Evolutionary conservation across 2,329 filamentous ascomycete species (phyloP).

Genomic region (Fusarium kyushuense): DNA sequence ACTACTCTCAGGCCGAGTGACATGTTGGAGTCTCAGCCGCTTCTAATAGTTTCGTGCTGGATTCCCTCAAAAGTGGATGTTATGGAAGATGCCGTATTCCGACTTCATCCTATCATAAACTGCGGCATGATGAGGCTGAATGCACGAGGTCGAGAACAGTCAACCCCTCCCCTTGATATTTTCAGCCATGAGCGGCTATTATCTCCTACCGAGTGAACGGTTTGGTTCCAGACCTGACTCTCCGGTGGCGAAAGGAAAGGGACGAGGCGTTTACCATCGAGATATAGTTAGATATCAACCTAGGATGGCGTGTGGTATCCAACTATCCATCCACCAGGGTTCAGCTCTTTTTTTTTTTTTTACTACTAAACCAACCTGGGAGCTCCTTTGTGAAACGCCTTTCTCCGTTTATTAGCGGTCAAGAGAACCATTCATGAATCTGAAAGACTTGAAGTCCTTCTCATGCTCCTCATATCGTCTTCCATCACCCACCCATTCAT

Average conservation of each 20-base stretch:
- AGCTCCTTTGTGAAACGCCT: slow-evolving; percentile 8
- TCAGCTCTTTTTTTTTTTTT: slow-evolving; percentile 34
- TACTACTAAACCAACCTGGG: neutral
- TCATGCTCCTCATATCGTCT: neutral
- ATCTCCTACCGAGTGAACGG: neutral
- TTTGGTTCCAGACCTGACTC: slow-evolving; percentile 15
- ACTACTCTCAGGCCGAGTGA: slow-evolving; percentile 9
- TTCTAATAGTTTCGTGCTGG: slow-evolving; percentile 18
- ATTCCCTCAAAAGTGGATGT: neutral
- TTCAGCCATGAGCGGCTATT: slow-evolving; percentile 4
- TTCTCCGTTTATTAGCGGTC: slow-evolving; percentile 34
- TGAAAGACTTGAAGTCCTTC: slow-evolving; percentile 4
- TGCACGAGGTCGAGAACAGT: slow-evolving; percentile 29
- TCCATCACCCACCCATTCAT: neutral
- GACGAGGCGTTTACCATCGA: neutral
- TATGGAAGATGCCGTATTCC: slow-evolving; percentile 16
- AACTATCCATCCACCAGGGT: slow-evolving; percentile 11
- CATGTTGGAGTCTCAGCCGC: slow-evolving; percentile 21
- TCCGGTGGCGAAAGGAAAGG: slow-evolving; percentile 28
- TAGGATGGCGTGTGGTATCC: slow-evolving; percentile 12
- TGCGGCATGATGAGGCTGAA: slow-evolving; percentile 30
- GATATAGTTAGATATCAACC: slow-evolving; percentile 2
- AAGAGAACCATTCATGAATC: slow-evolving; percentile 9
- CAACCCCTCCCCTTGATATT: slow-evolving; percentile 12
- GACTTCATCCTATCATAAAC: slow-evolving; percentile 21